These are phyloP conservation scores for Elsinoe ampelina DNA, from an alignment of 2,329 filamentous ascomycete species.

Conservation along the genomic window DNA sequence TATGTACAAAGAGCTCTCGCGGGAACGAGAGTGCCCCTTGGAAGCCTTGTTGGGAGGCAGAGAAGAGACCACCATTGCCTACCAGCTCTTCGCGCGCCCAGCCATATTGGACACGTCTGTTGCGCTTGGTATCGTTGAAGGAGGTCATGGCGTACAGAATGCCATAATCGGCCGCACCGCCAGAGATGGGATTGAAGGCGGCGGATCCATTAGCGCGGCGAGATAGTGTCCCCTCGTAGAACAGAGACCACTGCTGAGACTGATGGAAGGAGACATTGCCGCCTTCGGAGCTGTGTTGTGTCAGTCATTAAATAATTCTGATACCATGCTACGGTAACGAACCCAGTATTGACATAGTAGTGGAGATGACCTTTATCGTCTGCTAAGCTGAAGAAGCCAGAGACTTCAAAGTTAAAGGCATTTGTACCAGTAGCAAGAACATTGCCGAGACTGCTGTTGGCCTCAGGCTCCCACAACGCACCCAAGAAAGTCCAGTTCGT, in stretches of 20 bases:
- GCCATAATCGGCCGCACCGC: slow-evolving; percentile 37
- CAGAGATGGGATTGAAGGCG: slow-evolving; percentile 36
- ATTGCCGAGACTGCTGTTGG: slow-evolving; percentile 34
- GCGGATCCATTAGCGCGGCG: slow-evolving; percentile 37
- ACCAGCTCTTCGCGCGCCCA: slow-evolving; percentile 38
- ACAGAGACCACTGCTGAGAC: slow-evolving; percentile 36
- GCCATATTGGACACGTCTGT: slow-evolving; percentile 39
- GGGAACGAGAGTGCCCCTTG: slow-evolving; percentile 37
- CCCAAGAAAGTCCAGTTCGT: slow-evolving; percentile 41
- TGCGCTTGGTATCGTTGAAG: slow-evolving; percentile 41
- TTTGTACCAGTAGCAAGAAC: slow-evolving; percentile 37
- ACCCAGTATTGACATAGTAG: slow-evolving; percentile 36
- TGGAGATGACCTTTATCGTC: slow-evolving; percentile 36
- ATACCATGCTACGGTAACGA: background rate
- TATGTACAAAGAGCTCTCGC: slow-evolving; percentile 39
- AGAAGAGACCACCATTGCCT: slow-evolving; percentile 30
- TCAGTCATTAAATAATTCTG: background rate
- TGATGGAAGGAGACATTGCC: slow-evolving; percentile 35
- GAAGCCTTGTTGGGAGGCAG: slow-evolving; percentile 34
- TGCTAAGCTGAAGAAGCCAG: slow-evolving; percentile 37
- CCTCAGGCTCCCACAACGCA: slow-evolving; percentile 36
- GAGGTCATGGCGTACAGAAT: slow-evolving; percentile 37
- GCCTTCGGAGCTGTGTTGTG: slow-evolving; percentile 29
- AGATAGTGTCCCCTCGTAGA: slow-evolving; percentile 36
- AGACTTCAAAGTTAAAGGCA: slow-evolving; percentile 41